These are phyloP conservation scores for Curvularia verruculosa DNA, from an alignment of 2,329 filamentous ascomycete genomes.

Conservation along the genomic window DNA sequence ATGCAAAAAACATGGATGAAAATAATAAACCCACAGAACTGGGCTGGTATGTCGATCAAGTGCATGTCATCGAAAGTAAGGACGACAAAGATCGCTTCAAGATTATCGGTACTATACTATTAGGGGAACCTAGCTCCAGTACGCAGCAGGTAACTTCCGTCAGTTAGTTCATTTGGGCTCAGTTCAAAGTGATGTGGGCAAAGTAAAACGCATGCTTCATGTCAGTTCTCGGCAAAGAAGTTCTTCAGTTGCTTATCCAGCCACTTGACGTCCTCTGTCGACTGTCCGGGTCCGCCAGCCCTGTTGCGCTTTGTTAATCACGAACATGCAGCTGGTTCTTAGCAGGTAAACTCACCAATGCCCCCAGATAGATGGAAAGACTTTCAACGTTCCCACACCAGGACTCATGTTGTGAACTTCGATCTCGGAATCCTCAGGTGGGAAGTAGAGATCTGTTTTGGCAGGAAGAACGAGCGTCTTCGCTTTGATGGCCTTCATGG, in stretches of 20 bases:
- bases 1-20: neutral
- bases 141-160: neutral
- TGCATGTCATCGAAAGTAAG: slow-evolving; percentile 37
- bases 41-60: slow-evolving; percentile 34
- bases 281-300: slow-evolving; percentile 76
- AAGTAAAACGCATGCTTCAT: slow-evolving; percentile 1
- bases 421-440: slow-evolving; percentile 78
- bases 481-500: slow-evolving; percentile 71
- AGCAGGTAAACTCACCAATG: slow-evolving; percentile 55
- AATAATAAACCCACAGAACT: slow-evolving; percentile 14
- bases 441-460: slow-evolving; percentile 81
- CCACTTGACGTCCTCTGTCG: slow-evolving; percentile 73
- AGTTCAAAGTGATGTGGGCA: neutral
- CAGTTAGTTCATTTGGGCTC: neutral
- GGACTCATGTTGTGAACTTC: slow-evolving; percentile 70
- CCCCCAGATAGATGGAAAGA: slow-evolving; percentile 69
- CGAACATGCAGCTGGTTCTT: neutral
- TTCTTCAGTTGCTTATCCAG: slow-evolving; percentile 66
- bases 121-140: slow-evolving; percentile 6
- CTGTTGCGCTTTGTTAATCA: slow-evolving; percentile 44
- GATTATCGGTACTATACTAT: slow-evolving; percentile 25
- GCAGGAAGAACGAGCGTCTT: slow-evolving; percentile 73
- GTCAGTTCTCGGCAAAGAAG: slow-evolving; percentile 54
- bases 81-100: slow-evolving; percentile 34
- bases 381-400: slow-evolving; percentile 60